These are phyloP conservation scores for Microstegium vimineum DNA, from an alignment of 176 grass and related monocot species.

Conservation along the genomic window DNA sequence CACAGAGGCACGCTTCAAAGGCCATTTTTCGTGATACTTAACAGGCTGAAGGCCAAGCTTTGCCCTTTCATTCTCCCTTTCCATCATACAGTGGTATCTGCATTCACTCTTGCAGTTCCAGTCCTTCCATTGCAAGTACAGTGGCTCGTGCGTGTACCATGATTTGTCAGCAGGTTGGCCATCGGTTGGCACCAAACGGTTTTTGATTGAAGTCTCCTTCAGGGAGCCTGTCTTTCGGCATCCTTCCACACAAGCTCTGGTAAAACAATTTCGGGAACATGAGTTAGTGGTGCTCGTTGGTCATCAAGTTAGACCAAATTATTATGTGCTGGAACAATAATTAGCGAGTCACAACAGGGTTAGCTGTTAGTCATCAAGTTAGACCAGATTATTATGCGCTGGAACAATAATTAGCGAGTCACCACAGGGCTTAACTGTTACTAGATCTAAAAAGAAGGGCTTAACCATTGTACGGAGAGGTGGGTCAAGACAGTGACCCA, in stretches of 20 bases:
- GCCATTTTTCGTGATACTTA: constrained; percentile 96
- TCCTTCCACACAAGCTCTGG: constrained; percentile 55
- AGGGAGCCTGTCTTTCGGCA: constrained; percentile 70
- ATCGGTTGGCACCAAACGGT: constrained; percentile 49
- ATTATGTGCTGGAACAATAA: background rate
- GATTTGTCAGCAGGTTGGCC: constrained; percentile 41
- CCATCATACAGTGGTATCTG: constrained; percentile 88
- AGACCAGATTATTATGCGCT: too few species aligned
- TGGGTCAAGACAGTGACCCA: too few species aligned
- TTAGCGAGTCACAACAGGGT: background rate
- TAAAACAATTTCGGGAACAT: background rate
- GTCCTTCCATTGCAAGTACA: constrained; percentile 92
- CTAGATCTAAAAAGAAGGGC: background rate
- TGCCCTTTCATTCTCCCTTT: constrained; percentile 72
- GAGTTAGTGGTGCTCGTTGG: background rate
- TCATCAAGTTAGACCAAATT: background rate
- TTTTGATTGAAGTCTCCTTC: constrained; percentile 52
- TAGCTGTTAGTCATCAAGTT: too few species aligned
- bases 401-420: background rate
- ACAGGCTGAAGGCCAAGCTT: constrained; percentile 51
- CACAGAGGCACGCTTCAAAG: constrained; percentile 66
- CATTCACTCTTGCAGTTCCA: constrained; percentile 94
- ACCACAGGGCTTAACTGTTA: background rate
- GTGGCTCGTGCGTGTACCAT: constrained; percentile 79
- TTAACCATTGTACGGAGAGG: background rate